Evolutionary conservation across 2,329 filamentous ascomycete genomes (phyloP).

Genomic region (Coniochaeta ligniaria): DNA sequence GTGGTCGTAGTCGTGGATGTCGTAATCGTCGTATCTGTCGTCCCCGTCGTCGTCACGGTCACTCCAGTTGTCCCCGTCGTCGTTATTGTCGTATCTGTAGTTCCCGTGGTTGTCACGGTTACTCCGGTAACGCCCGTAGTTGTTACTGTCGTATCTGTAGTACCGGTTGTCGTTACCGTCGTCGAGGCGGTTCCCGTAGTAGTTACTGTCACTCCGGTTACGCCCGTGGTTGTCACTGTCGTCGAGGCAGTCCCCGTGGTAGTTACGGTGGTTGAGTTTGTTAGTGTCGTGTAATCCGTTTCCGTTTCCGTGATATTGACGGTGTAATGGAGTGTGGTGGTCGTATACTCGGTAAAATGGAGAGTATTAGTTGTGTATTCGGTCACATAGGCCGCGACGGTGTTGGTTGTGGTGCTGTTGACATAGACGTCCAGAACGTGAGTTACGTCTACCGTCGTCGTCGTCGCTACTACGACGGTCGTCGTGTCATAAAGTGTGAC

Average conservation of each 20-base stretch:
- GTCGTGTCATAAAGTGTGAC: slow-evolving; percentile 11
- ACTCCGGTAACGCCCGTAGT: slow-evolving; percentile 8
- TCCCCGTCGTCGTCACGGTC: slow-evolving; percentile 9
- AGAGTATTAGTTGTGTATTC: slow-evolving; percentile 12
- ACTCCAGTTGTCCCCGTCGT: slow-evolving; percentile 8
- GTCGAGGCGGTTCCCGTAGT: too few relatives aligned
- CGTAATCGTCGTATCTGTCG: slow-evolving; percentile 6
- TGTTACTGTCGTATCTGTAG: slow-evolving; percentile 9
- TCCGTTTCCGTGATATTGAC: slow-evolving; percentile 9
- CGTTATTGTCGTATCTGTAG: slow-evolving; percentile 8
- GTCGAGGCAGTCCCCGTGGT: slow-evolving; percentile 9
- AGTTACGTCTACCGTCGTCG: neutral
- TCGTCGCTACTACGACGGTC: slow-evolving; percentile 2
- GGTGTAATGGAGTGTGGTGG: slow-evolving; percentile 10
- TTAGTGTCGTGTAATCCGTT: slow-evolving; percentile 9
- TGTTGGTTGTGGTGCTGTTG: slow-evolving; percentile 8
- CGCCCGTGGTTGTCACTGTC: slow-evolving; percentile 12
- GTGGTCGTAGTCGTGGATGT: slow-evolving; percentile 10
- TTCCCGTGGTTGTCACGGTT: slow-evolving; percentile 7
- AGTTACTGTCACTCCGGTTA: slow-evolving; percentile 7
- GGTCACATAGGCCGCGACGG: slow-evolving; percentile 6
- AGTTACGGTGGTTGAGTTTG: slow-evolving; percentile 10
- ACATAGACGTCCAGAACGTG: slow-evolving; percentile 5
- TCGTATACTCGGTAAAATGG: slow-evolving; percentile 10
- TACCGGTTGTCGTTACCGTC: slow-evolving; percentile 8